These are phyloP conservation scores for Collybia sp. DNA, from an alignment of 768 basidiomycete genomes.

Conservation along the genomic window DNA sequence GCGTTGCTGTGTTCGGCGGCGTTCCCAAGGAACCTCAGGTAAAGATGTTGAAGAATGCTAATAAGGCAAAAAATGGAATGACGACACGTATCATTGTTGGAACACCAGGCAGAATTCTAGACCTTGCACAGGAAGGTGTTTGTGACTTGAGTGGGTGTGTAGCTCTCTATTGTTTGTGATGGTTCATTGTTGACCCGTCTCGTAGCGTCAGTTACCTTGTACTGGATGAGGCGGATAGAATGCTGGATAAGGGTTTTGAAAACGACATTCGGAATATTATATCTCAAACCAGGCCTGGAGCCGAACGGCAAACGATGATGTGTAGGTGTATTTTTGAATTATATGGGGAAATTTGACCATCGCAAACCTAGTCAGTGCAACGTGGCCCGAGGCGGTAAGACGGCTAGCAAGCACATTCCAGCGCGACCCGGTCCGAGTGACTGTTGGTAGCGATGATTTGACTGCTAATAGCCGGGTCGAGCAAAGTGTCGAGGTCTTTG, in stretches of 20 bases:
- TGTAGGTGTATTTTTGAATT: slow-evolving; percentile 48
- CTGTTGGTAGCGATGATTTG: slow-evolving; percentile 93
- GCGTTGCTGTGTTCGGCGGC: slow-evolving; percentile 93
- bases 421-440: slow-evolving; percentile 79
- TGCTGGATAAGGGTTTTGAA: slow-evolving; percentile 98
- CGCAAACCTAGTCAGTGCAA: slow-evolving; percentile 75
- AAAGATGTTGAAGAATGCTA: slow-evolving; percentile 53
- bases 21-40: slow-evolving; percentile 86
- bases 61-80: slow-evolving; percentile 41
- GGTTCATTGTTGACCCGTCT: not conserved
- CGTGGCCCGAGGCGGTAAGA: slow-evolving; percentile 95
- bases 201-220: slow-evolving; percentile 84
- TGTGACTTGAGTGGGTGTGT: slow-evolving; percentile 77
- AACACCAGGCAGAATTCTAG: slow-evolving; percentile 90
- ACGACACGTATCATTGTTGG: slow-evolving; percentile 83
- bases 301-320: slow-evolving; percentile 89
- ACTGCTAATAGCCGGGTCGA: slow-evolving; percentile 93
- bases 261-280: slow-evolving; percentile 95
- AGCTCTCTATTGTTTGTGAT: not conserved
- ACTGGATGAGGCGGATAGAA: slow-evolving; percentile 95
- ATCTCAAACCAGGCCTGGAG: slow-evolving; percentile 57
- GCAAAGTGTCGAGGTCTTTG: slow-evolving; percentile 90
- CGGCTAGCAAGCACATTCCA: slow-evolving; percentile 87
- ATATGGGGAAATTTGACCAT: slow-evolving; percentile 1
- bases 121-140: slow-evolving; percentile 83